A percentile compares a stretch with the other conserved stretches of the same genome.
These are phyloP conservation scores for Nothomitra cinnamomea DNA, from an alignment of 2,329 filamentous ascomycete genomes.

Conservation along the genomic window DNA sequence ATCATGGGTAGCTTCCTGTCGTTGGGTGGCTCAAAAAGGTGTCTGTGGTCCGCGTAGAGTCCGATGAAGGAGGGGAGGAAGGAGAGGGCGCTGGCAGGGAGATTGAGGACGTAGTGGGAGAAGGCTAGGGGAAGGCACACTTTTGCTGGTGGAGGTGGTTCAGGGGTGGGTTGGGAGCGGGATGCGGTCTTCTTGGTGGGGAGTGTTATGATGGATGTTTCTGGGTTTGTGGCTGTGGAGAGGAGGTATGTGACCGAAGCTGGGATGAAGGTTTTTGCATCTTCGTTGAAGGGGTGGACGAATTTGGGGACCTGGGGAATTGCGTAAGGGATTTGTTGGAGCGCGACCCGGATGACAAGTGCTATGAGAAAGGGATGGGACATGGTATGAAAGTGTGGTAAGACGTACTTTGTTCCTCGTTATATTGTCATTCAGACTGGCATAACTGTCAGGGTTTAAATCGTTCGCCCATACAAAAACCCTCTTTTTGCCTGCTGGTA, in stretches of 20 bases:
- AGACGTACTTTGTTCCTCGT: conserved; percentile 55
- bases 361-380: background rate
- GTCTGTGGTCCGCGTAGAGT: conserved; percentile 55
- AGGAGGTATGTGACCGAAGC: conserved; percentile 43
- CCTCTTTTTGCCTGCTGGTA: conserved; percentile 75
- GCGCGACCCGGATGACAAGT: too few relatives aligned
- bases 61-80: conserved; percentile 69
- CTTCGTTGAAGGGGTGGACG: conserved; percentile 63
- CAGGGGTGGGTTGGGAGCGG: background rate
- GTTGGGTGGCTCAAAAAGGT: conserved; percentile 37
- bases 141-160: background rate
- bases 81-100: conserved; percentile 73
- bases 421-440: conserved; percentile 52
- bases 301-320: conserved; percentile 43
- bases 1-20: conserved; percentile 51
- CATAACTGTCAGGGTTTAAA: conserved; percentile 79
- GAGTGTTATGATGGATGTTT: conserved; percentile 32
- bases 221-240: conserved; percentile 25
- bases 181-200: conserved; percentile 25
- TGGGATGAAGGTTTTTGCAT: conserved; percentile 68
- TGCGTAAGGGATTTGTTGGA: too few relatives aligned
- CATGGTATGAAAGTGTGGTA: background rate
- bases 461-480: conserved; percentile 97
- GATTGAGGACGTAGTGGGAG: conserved; percentile 95
- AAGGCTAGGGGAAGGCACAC: conserved; percentile 51